phyloP scores from a whole-genome alignment of 2,329 filamentous ascomycete species.

The Neonectria punicea region DNA sequence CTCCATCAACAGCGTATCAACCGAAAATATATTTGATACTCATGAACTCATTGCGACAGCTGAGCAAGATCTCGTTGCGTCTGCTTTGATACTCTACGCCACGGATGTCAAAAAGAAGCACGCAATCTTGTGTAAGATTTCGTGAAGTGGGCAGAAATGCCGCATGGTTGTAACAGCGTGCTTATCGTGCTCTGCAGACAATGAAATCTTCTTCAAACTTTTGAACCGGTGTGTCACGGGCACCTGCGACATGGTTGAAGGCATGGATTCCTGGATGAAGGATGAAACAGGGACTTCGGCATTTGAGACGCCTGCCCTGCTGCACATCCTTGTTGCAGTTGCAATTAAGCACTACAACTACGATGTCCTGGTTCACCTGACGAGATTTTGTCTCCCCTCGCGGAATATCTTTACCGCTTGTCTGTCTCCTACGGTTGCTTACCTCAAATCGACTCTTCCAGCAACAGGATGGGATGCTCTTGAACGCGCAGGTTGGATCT shows the following conservation, averaged over 20 bases:
- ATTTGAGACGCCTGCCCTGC: conserved; percentile 5
- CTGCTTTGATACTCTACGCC: conserved; percentile 2
- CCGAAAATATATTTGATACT: not conserved
- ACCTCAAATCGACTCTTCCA: not conserved
- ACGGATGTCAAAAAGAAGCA: not conserved
- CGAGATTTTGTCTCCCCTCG: not conserved
- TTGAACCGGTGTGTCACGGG: conserved; percentile 19
- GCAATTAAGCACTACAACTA: conserved; percentile 24
- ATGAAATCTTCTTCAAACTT: conserved; percentile 10
- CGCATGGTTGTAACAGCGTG: not conserved
- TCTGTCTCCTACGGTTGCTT: not conserved
- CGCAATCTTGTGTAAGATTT: not conserved
- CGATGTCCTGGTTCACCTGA: not conserved
- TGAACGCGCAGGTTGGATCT: not conserved
- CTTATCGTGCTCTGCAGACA: not conserved
- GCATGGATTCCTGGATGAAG: conserved; percentile 10
- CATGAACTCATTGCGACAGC: not conserved
- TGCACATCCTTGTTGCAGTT: conserved; percentile 16
- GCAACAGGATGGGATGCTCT: conserved; percentile 5
- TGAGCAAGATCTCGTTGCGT: conserved; percentile 17
- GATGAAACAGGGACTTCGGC: conserved; percentile 16
- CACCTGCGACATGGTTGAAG: conserved; percentile 14
- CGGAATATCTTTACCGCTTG: not conserved
- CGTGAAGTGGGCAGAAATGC: not conserved
- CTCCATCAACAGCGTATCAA: not conserved